Conservation (phyloP, 75 land plant species). For the Pinus taeda region DNA sequence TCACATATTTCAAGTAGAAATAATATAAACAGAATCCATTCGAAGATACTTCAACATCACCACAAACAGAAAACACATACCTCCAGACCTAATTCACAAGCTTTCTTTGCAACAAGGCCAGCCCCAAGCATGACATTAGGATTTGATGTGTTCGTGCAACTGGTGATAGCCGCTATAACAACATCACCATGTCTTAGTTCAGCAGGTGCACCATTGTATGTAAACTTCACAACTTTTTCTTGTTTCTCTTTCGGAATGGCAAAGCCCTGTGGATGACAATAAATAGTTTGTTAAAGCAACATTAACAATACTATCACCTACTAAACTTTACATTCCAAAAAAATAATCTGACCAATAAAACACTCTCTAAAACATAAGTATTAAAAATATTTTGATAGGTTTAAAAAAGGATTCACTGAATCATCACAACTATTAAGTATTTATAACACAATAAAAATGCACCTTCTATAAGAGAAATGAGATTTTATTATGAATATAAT, state of each 20-base stretch:
- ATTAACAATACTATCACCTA: too few species aligned
- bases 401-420: background rate
- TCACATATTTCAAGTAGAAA: background rate
- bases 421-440: background rate
- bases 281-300: background rate
- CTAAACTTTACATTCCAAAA: too few species aligned
- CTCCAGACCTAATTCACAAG: slow-evolving; percentile 76
- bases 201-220: slow-evolving; percentile 82
- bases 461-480: too few species aligned
- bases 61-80: slow-evolving; percentile 27
- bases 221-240: slow-evolving; percentile 63
- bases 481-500: too few species aligned
- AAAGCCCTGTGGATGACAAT: slow-evolving; percentile 63
- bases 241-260: slow-evolving; percentile 85
- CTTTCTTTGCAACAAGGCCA: slow-evolving; percentile 95
- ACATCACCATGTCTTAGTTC: slow-evolving; percentile 91
- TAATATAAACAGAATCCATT: background rate
- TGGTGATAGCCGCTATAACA: slow-evolving; percentile 95
- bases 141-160: slow-evolving; percentile 97
- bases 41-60: background rate
- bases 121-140: slow-evolving; percentile 99
- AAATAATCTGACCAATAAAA: too few species aligned
- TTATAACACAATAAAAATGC: slow-evolving; percentile 2
- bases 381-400: background rate
- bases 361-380: background rate